Percentiles rank a stretch among this genome's conserved stretches.
These are phyloP conservation scores for Pleurotus ostreatus DNA, from an alignment of 768 basidiomycete species.

Conservation along the genomic window DNA sequence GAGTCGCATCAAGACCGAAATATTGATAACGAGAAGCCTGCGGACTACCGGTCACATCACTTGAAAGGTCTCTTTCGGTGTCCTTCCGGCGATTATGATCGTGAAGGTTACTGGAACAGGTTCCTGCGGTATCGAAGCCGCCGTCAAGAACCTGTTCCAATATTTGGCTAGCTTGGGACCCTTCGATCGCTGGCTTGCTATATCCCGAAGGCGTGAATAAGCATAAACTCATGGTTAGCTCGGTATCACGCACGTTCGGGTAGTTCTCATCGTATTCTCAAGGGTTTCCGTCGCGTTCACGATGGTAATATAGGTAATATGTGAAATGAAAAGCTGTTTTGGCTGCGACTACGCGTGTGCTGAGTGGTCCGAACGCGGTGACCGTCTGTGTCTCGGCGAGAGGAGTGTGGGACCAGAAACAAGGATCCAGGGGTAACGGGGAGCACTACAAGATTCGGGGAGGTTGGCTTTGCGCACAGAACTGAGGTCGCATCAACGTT, in stretches of 20 bases:
- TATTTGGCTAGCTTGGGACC: slow-evolving; percentile 55
- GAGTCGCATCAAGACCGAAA: slow-evolving; percentile 51
- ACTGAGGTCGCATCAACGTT: too few relatives aligned
- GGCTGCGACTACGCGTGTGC: too few relatives aligned
- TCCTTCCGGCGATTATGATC: slow-evolving; percentile 16
- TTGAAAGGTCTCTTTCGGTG: slow-evolving; percentile 4
- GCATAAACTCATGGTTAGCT: neutral
- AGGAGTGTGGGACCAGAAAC: too few relatives aligned
- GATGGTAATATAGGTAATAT: too few relatives aligned
- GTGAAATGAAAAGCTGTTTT: too few relatives aligned
- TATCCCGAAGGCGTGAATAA: neutral
- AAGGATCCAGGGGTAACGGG: too few relatives aligned
- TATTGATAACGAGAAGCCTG: slow-evolving; percentile 47
- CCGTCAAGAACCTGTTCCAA: slow-evolving; percentile 40
- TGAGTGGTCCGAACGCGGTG: too few relatives aligned
- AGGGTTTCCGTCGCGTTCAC: neutral
- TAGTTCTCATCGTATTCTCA: neutral
- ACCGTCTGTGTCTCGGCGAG: too few relatives aligned
- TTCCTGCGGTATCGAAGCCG: slow-evolving; percentile 16
- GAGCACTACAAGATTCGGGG: too few relatives aligned
- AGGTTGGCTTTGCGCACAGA: too few relatives aligned
- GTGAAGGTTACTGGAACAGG: slow-evolving; percentile 12
- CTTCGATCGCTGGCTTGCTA: slow-evolving; percentile 33
- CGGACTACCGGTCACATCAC: neutral
- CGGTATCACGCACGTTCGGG: neutral